Evolutionary conservation across 345 rosid species (phyloP).

Genomic region (Arabidopsis suecica): DNA sequence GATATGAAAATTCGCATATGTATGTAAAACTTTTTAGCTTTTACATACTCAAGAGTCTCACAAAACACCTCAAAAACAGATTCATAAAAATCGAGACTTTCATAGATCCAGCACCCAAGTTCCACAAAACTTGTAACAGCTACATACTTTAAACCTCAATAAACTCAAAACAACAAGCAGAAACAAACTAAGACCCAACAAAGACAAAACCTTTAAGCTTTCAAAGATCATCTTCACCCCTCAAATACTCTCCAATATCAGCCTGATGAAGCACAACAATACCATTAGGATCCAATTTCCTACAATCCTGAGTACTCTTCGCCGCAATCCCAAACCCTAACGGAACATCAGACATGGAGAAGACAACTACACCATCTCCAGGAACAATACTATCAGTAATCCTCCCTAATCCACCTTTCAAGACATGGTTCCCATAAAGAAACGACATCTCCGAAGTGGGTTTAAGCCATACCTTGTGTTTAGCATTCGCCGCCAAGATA

Average conservation of each 20-base stretch:
- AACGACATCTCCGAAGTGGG: constrained; percentile 97
- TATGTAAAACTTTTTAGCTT: not conserved
- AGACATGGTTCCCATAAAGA: constrained; percentile 85
- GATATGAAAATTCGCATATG: not conserved
- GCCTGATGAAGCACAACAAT: constrained; percentile 84
- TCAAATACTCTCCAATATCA: constrained; percentile 89
- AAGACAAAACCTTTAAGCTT: not conserved
- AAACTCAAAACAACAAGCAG: constrained; percentile 25
- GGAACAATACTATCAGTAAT: constrained; percentile 77
- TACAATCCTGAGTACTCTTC: constrained; percentile 80
- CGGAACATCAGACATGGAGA: constrained; percentile 86
- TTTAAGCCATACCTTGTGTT: constrained; percentile 93
- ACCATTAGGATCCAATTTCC: constrained; percentile 87
- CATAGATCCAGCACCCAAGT: constrained; percentile 23
- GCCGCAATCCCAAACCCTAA: constrained; percentile 87
- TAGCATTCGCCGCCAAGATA: constrained; percentile 74
- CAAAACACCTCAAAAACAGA: constrained; percentile 1
- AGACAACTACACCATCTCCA: constrained; percentile 89
- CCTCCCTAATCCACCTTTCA: constrained; percentile 90
- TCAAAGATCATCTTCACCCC: constrained; percentile 92
- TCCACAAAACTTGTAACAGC: constrained; percentile 31
- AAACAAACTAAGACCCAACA: constrained; percentile 28
- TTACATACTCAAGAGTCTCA: not conserved
- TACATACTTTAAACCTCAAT: constrained; percentile 18
- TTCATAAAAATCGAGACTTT: constrained; percentile 27